Evolutionary conservation across 129 eudicot genomes (phyloP).

Genomic region (Calendula officinalis): DNA sequence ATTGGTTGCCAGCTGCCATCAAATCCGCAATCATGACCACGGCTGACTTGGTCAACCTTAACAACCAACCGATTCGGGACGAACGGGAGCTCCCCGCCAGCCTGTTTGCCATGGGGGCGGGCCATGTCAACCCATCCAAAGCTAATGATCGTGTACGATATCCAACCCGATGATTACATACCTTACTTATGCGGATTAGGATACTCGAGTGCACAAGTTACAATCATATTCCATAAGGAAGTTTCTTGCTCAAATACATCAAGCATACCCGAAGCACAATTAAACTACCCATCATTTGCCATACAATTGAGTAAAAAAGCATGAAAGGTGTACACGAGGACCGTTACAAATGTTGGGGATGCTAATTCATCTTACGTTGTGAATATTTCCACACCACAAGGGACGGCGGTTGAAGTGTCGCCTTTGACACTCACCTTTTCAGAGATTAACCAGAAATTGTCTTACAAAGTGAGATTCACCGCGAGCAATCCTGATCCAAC

Average conservation of each 20-base stretch:
- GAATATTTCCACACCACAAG: slow-evolving; percentile 12
- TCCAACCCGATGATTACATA: slow-evolving; percentile 41
- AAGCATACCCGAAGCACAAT: slow-evolving; percentile 36
- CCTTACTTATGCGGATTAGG: slow-evolving; percentile 47
- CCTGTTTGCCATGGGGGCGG: slow-evolving; percentile 43
- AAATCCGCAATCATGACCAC: slow-evolving; percentile 58
- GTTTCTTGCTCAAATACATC: slow-evolving; percentile 31
- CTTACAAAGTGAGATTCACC: slow-evolving; percentile 34
- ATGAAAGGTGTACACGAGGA: slow-evolving; percentile 35
- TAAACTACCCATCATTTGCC: slow-evolving; percentile 55
- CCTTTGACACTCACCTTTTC: slow-evolving; percentile 36
- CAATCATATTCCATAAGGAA: slow-evolving; percentile 19
- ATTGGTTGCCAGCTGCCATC: slow-evolving; percentile 61
- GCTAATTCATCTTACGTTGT: slow-evolving; percentile 35
- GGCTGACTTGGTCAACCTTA: slow-evolving; percentile 41
- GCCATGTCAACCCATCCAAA: slow-evolving; percentile 55
- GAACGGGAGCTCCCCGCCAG: slow-evolving; percentile 37
- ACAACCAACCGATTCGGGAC: slow-evolving; percentile 37
- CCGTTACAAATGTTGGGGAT: slow-evolving; percentile 55
- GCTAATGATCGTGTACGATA: slow-evolving; percentile 44
- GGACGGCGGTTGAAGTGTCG: slow-evolving; percentile 28
- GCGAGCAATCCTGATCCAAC: background rate
- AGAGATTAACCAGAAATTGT: slow-evolving; percentile 32
- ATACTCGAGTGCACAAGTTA: slow-evolving; percentile 32
- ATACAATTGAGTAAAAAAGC: slow-evolving; percentile 18